Evolutionary conservation across 2,329 filamentous ascomycete genomes (phyloP).

Genomic region (Alternaria solani): DNA sequence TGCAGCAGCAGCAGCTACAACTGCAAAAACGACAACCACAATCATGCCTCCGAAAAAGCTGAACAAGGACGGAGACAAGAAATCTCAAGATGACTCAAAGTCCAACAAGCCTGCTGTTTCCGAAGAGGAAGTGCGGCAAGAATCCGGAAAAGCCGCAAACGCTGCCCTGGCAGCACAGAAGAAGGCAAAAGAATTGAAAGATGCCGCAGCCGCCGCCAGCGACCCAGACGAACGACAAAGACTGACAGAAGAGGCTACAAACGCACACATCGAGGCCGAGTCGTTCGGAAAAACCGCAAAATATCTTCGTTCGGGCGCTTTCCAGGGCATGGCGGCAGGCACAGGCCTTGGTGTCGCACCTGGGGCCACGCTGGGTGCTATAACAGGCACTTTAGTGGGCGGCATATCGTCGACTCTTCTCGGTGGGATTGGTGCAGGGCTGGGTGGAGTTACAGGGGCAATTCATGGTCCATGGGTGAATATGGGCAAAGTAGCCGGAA

Average conservation of each 20-base stretch:
- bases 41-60: slow-evolving; percentile 14
- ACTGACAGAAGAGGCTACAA: slow-evolving; percentile 31
- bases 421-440: slow-evolving; percentile 28
- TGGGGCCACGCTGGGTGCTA: slow-evolving; percentile 28
- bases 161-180: slow-evolving; percentile 28
- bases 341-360: slow-evolving; percentile 33
- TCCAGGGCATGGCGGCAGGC: slow-evolving; percentile 35
- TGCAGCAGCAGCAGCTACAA: background rate
- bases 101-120: slow-evolving; percentile 21
- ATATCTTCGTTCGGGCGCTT: slow-evolving; percentile 33
- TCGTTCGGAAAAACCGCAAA: slow-evolving; percentile 37
- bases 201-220: slow-evolving; percentile 27
- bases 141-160: slow-evolving; percentile 30
- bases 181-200: slow-evolving; percentile 29
- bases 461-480: slow-evolving; percentile 25
- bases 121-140: slow-evolving; percentile 28
- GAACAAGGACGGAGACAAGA: slow-evolving; percentile 6
- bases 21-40: background rate
- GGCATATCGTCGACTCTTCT: slow-evolving; percentile 31
- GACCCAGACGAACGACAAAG: slow-evolving; percentile 30
- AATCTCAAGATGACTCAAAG: background rate
- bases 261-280: slow-evolving; percentile 32
- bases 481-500: slow-evolving; percentile 23
- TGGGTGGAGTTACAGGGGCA: slow-evolving; percentile 28
- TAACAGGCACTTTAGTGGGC: slow-evolving; percentile 32